These are phyloP conservation scores for Hyphopichia fennica DNA, from an alignment of 1,139 yeast species.

Conservation along the genomic window DNA sequence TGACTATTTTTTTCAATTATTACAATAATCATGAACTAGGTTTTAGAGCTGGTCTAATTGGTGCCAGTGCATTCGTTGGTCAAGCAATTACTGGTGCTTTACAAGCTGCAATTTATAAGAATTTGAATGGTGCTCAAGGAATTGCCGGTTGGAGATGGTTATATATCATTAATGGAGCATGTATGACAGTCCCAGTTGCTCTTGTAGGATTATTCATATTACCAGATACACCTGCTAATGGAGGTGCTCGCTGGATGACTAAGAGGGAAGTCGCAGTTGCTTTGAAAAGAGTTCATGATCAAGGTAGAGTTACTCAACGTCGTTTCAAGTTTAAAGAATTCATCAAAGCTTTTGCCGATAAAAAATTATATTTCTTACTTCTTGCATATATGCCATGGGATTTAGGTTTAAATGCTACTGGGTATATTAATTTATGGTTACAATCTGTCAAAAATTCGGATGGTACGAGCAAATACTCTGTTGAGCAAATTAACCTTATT, in stretches of 20 bases:
- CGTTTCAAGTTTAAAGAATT: slow-evolving; percentile 10
- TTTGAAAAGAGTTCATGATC: slow-evolving; percentile 16
- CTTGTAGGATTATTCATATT: slow-evolving; percentile 23
- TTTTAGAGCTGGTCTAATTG: slow-evolving; percentile 17
- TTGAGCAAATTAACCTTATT: slow-evolving; percentile 8
- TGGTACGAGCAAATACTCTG: slow-evolving; percentile 23
- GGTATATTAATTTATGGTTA: slow-evolving; percentile 44
- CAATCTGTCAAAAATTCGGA: slow-evolving; percentile 26
- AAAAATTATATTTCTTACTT: slow-evolving; percentile 29
- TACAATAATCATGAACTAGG: slow-evolving; percentile 17
- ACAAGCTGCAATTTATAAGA: slow-evolving; percentile 10
- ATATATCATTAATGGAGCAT: slow-evolving; percentile 18
- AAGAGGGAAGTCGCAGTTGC: slow-evolving; percentile 21
- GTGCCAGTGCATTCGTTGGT: slow-evolving; percentile 22
- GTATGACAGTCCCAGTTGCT: slow-evolving; percentile 29
- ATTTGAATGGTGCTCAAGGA: slow-evolving; percentile 8
- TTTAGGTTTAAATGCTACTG: slow-evolving; percentile 36
- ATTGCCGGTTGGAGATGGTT: slow-evolving; percentile 13
- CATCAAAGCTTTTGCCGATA: slow-evolving; percentile 32
- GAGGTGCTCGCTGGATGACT: slow-evolving; percentile 19
- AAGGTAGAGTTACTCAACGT: slow-evolving; percentile 14
- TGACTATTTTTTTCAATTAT: slow-evolving; percentile 13
- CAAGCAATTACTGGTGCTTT: slow-evolving; percentile 13
- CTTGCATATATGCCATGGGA: slow-evolving; percentile 16
- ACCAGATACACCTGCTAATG: slow-evolving; percentile 22